Conservation (phyloP, 768 basidiomycete species). For the Rhodotorula graminis region DNA sequence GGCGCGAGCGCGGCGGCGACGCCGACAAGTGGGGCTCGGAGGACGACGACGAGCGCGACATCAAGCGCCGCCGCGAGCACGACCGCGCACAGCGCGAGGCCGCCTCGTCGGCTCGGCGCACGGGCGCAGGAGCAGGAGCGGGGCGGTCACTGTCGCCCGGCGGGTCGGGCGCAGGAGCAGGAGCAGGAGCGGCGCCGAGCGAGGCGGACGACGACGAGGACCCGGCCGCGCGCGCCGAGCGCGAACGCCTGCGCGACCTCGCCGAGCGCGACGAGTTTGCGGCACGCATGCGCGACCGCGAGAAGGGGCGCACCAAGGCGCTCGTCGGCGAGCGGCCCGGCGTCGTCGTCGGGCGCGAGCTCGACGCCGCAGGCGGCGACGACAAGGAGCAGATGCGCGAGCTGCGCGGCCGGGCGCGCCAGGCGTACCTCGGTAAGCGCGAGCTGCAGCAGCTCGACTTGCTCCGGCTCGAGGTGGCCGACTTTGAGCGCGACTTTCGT, state of each 20-base stretch:
- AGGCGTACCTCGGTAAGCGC: slow-evolving; percentile 93
- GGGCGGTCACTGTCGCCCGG: not conserved
- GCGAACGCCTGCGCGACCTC: slow-evolving; percentile 70
- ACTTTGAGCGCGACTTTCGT: slow-evolving; percentile 82
- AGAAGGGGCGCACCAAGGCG: slow-evolving; percentile 71
- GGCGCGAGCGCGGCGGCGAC: slow-evolving; percentile 56
- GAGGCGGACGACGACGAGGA: slow-evolving; percentile 55
- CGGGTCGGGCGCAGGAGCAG: slow-evolving; percentile 55
- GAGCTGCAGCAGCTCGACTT: slow-evolving; percentile 94
- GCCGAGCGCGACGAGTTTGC: slow-evolving; percentile 90
- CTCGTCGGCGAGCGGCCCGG: slow-evolving; percentile 84
- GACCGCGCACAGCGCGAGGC: not conserved
- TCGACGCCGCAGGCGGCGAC: slow-evolving; percentile 57
- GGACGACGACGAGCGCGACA: not conserved
- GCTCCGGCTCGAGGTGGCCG: slow-evolving; percentile 83
- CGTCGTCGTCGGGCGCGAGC: slow-evolving; percentile 74
- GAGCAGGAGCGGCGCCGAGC: not conserved
- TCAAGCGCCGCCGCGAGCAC: slow-evolving; percentile 47
- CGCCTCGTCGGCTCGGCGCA: too few relatives aligned
- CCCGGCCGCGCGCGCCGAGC: slow-evolving; percentile 63
- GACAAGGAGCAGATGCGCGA: slow-evolving; percentile 60
- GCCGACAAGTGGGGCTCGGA: slow-evolving; percentile 69
- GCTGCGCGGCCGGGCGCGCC: slow-evolving; percentile 79
- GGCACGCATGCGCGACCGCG: slow-evolving; percentile 73
- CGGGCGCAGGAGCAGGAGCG: too few relatives aligned